phyloP scores from a whole-genome alignment of 495 filamentous ascomycete genomes.

The Immersiella caudata region DNA sequence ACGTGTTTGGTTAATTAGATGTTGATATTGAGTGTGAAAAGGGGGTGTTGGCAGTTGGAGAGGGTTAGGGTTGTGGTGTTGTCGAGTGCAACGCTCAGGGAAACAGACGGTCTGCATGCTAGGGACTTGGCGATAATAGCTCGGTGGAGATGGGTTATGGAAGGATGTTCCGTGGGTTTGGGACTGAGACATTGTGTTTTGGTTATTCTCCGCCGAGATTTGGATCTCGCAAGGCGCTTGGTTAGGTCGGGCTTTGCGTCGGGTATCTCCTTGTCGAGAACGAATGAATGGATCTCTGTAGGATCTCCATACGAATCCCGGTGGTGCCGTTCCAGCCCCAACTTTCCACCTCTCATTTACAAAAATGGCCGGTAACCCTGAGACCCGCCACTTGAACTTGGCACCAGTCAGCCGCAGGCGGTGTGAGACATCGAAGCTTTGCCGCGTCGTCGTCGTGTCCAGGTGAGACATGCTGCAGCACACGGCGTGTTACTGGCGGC shows the following conservation, averaged over 20 bases:
- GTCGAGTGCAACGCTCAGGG: neutral
- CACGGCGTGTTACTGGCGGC: neutral
- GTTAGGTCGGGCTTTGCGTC: neutral
- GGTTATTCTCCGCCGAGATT: conserved; percentile 2
- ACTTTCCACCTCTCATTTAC: too few relatives aligned
- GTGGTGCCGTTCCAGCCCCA: neutral
- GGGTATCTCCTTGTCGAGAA: neutral
- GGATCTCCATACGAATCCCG: too few relatives aligned
- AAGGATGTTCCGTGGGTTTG: neutral
- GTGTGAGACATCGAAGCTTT: neutral
- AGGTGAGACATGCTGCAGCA: conserved; percentile 4
- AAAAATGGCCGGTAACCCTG: neutral
- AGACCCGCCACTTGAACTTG: neutral
- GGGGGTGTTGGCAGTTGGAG: too few relatives aligned
- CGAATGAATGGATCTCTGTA: neutral
- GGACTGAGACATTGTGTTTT: conserved; percentile 12
- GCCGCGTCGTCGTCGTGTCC: neutral
- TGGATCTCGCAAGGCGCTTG: neutral
- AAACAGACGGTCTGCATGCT: neutral
- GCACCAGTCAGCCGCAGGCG: neutral
- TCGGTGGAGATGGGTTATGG: neutral
- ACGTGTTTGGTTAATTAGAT: conserved; percentile 61
- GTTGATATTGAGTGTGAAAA: neutral
- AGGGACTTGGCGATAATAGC: neutral
- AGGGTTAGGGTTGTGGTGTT: neutral